Evolutionary conservation across 1,284 basidiomycete genomes (phyloP), one percentile per base, ranked within the genome.

Genomic region (Fistulina hepatica): DNA sequence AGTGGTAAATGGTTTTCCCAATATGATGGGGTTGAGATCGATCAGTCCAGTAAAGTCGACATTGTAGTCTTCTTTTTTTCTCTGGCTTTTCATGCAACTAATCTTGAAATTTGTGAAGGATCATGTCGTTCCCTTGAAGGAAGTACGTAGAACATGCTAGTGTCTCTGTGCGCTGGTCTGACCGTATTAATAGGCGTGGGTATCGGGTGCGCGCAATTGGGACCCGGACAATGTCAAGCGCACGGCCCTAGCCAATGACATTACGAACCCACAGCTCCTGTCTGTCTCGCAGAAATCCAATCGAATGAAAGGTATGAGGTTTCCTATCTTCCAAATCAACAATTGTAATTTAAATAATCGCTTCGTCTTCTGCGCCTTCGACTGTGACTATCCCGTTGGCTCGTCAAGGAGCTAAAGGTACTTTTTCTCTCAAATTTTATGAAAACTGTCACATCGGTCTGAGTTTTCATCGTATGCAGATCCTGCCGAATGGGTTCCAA

Each of bases 1-100:
- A 69, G 66, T 7, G 71, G 69, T 5, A 52, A 58, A n/a, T 73
- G 71, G 71, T 59, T 69, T 3, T 70, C 68, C 5, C 63, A 67
- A 8, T 71, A 69, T 44, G 71, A 73, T 44, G 52, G 52, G 33
- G 61, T 69, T 12, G 34, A 60, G 3, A 69, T 67, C 19, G 63
- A 50, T 6, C 41, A 60, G 12, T 59, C 68, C 2, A 67, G 66
- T 44, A 61, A 65, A 38, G 56, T 73, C 33, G 69, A 73, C 45
- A 73, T 74, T 42, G 70, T 70, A 44, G 62, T 55, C 6, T 10
- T 20, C 12, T 27, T 33, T 21, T 25, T 33, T 22, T 33, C 22
- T 31, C 22, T 22, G 17, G 5, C 20, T 21, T 15, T 24, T 15
- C 21, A 17, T 23, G n/a, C 20, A 13, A 9, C 10, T 31, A 13